Evolutionary conservation across 208 protist genomes (phyloP), one percentile per base, ranked within the genome.

Genomic region (Leishmania gerbilli): DNA sequence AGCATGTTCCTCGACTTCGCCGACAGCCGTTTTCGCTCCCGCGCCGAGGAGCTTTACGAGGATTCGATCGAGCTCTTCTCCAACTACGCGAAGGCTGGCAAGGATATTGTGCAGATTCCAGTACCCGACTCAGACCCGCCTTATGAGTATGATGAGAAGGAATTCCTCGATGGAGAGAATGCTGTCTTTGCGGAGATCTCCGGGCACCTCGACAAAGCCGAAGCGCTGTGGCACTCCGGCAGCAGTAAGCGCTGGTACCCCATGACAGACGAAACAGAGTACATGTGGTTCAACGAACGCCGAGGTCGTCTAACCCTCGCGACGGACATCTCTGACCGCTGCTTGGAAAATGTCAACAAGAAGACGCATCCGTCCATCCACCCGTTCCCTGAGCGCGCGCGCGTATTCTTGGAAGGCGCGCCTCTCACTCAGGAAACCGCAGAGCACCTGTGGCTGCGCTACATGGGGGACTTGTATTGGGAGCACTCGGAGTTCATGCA

Each of bases 221-320:
- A 97, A 79, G 89, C 84, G 37, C 64, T 97, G 27, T 97, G 95
- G 93, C 92, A 96, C 86, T 91, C 89, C 40, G 95, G 95, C 58
- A 92, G 89, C 42, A 90, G 89, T 11, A 92, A 91, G 71, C 91
- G 95, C n/a, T 97, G 92, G 93, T 97, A 96, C 80, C 92, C 92
- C 45, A 87, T 96, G 81, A 91, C 83, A 13, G 95, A 97, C 69
- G 93, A 97, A 85, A 97, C 95, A 53, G 95, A 97, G 86, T 95
- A 94, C 84, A 95, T 97, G 88, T 96, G 93, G 93, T 97, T 91
- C 79, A 95, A 95, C 86, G 95, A 97, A 80, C 95, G 95, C 64
- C 91, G 95, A 34, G 95, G 95, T 45, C 91, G 93, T 51, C 74
- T 97, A 51, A 95, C 89, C 17, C 84, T 95, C 51, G 95, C 95